Percentiles rank a stretch among this genome's conserved stretches.
phyloP scores from a whole-genome alignment of 208 protist species.

The Trypanosoma platydactyli region DNA sequence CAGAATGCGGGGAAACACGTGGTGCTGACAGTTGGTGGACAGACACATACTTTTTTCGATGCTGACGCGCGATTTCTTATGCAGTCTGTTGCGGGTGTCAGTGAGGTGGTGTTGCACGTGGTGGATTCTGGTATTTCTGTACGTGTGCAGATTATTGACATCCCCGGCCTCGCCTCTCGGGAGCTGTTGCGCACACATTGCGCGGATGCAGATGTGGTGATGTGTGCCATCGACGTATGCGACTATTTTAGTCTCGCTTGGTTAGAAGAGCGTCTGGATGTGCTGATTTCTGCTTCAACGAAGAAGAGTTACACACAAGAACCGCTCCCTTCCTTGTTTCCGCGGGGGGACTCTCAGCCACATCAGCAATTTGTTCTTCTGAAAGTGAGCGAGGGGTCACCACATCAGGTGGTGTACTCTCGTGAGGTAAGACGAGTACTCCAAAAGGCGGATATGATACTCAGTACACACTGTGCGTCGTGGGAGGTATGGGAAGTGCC shows the following conservation, averaged over 20 bases:
- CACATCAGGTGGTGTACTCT: constrained; percentile 15
- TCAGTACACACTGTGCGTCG: background rate
- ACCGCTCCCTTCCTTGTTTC: background rate
- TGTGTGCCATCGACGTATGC: constrained; percentile 10
- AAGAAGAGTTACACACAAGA: background rate
- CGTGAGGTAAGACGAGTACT: constrained; percentile 13
- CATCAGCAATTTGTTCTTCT: constrained; percentile 19
- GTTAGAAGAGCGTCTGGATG: constrained; percentile 21
- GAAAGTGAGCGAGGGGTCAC: constrained; percentile 13
- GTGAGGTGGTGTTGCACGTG: constrained; percentile 1
- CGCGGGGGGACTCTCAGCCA: background rate
- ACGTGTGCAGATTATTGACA: constrained; percentile 1
- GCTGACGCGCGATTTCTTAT: constrained; percentile 16
- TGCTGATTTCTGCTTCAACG: background rate
- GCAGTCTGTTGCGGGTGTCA: constrained; percentile 13
- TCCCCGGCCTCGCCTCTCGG: constrained; percentile 12
- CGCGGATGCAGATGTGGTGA: constrained; percentile 14
- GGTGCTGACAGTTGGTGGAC: background rate
- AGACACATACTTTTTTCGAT: constrained; percentile 13
- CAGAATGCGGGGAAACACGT: background rate
- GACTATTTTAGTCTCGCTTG: constrained; percentile 19
- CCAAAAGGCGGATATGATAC: background rate
- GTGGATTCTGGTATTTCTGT: background rate
- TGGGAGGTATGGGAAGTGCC: constrained; percentile 5
- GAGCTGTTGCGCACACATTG: constrained; percentile 25